Percentiles rank a stretch among this genome's conserved stretches.
Evolutionary conservation across 2,329 filamentous ascomycete species (phyloP).

Genomic region (Alternaria arborescens): DNA sequence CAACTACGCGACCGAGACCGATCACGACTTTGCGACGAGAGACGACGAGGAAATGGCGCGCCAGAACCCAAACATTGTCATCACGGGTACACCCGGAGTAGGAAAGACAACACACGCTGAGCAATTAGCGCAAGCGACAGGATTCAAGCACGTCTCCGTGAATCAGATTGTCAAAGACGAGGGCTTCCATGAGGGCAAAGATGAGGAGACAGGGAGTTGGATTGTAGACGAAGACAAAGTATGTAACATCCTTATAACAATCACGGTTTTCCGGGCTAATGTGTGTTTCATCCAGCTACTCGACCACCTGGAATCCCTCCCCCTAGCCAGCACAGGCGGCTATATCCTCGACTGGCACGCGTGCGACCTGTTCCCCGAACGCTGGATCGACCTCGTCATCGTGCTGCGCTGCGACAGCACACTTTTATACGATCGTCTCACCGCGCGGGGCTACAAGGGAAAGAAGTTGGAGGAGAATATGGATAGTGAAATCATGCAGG

Average conservation of each 20-base stretch:
- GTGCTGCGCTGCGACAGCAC: constrained; percentile 85
- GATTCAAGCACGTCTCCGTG: constrained; percentile 82
- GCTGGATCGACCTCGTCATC: constrained; percentile 94
- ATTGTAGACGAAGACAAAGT: constrained; percentile 98
- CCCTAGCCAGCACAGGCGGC: constrained; percentile 71
- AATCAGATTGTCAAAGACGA: constrained; percentile 92
- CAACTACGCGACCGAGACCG: background rate
- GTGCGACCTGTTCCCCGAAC: constrained; percentile 91
- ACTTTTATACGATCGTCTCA: constrained; percentile 83
- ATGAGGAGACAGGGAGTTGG: constrained; percentile 85
- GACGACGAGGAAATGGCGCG: constrained; percentile 42
- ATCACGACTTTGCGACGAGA: background rate
- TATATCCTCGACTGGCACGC: constrained; percentile 98
- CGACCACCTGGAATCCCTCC: constrained; percentile 85
- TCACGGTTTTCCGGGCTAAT: background rate
- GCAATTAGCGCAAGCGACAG: constrained; percentile 76
- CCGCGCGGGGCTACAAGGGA: constrained; percentile 79
- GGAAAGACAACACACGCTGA: constrained; percentile 96
- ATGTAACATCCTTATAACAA: constrained; percentile 12
- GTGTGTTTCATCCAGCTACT: constrained; percentile 69
- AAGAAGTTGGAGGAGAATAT: constrained; percentile 94
- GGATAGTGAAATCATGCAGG: constrained; percentile 97
- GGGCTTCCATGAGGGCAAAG: constrained; percentile 85
- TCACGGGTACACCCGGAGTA: constrained; percentile 94
- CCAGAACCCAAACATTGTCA: constrained; percentile 81